Conservation (phyloP, 257 asterid species). For the Petunia secreta region DNA sequence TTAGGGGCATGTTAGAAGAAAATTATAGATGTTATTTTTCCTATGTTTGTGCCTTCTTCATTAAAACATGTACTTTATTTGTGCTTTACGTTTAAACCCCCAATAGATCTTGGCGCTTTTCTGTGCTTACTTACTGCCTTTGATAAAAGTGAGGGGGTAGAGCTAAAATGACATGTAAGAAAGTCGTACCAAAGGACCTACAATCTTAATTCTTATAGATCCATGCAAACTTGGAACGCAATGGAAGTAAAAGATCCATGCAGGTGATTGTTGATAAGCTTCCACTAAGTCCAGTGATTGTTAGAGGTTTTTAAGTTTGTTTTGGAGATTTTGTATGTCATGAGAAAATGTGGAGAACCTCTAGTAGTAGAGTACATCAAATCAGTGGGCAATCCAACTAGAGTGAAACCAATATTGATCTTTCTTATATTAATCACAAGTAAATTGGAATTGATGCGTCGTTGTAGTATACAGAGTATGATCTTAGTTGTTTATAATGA, state of each 20-base stretch:
- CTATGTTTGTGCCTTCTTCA: no score
- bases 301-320: background rate
- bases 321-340: background rate
- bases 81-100: no score
- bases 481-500: background rate
- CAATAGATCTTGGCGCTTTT: no score
- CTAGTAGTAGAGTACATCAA: background rate
- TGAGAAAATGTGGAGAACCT: background rate
- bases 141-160: background rate
- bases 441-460: background rate
- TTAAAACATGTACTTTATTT: no score
- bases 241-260: background rate
- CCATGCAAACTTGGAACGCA: background rate
- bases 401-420: background rate
- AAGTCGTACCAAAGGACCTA: background rate
- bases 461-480: background rate
- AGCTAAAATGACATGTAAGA: background rate
- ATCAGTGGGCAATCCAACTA: background rate
- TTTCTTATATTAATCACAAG: background rate
- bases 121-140: no score
- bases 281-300: background rate
- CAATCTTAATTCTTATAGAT: background rate
- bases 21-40: no score
- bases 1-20: no score
- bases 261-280: background rate